A percentile compares a stretch with the other conserved stretches of the same genome.
Evolutionary conservation across 495 filamentous ascomycete species (phyloP).

Genomic region (Extremus antarcticus): DNA sequence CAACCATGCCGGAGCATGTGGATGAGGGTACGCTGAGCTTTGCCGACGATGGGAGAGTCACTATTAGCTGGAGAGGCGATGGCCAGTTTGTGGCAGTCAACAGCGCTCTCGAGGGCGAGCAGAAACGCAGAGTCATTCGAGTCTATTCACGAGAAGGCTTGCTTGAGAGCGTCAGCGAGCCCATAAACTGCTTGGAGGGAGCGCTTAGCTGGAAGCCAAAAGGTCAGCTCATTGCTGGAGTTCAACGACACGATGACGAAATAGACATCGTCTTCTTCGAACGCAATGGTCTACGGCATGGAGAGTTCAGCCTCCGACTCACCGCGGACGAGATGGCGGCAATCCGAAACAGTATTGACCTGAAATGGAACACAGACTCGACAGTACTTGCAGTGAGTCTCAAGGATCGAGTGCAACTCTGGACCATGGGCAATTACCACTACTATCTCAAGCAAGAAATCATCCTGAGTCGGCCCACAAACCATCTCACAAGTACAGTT

Average conservation of each 20-base stretch:
- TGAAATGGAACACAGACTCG: slow-evolving; percentile 87
- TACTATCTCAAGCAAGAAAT: slow-evolving; percentile 96
- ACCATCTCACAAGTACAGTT: slow-evolving; percentile 27
- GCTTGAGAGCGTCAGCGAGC: slow-evolving; percentile 85
- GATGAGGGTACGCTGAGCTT: slow-evolving; percentile 69
- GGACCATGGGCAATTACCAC: slow-evolving; percentile 95
- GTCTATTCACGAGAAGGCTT: slow-evolving; percentile 83
- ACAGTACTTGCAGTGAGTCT: slow-evolving; percentile 75
- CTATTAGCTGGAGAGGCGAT: slow-evolving; percentile 89
- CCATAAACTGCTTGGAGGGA: slow-evolving; percentile 78
- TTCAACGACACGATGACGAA: slow-evolving; percentile 57
- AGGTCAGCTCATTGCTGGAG: slow-evolving; percentile 78
- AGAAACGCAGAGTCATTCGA: slow-evolving; percentile 60
- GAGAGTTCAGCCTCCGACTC: slow-evolving; percentile 69
- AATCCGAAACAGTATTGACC: slow-evolving; percentile 45
- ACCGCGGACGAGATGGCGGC: slow-evolving; percentile 46
- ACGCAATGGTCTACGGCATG: slow-evolving; percentile 87
- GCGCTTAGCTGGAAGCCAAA: slow-evolving; percentile 83
- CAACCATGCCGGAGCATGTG: slow-evolving; percentile 86
- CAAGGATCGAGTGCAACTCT: slow-evolving; percentile 71
- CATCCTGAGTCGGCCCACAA: not conserved
- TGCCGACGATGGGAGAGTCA: slow-evolving; percentile 55
- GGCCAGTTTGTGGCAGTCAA: slow-evolving; percentile 85
- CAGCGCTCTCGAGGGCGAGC: slow-evolving; percentile 46
- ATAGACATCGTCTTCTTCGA: slow-evolving; percentile 94